Evolutionary conservation across 2,329 filamentous ascomycete species (phyloP).

Genomic region (Monilinia fructicola): DNA sequence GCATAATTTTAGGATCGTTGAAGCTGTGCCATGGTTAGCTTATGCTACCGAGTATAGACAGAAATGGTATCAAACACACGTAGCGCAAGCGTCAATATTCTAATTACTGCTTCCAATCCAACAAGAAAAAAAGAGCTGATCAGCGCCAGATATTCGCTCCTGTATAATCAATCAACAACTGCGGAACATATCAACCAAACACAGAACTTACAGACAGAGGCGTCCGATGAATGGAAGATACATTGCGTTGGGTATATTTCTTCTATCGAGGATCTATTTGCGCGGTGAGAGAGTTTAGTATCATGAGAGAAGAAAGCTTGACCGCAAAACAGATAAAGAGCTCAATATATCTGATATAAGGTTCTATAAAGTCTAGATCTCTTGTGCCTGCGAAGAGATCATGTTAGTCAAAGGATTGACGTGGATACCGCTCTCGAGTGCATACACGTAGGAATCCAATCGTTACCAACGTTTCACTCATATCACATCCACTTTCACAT

Average conservation of each 20-base stretch:
- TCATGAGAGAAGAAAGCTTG: neutral
- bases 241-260: conserved; percentile 31
- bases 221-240: conserved; percentile 46
- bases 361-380: conserved; percentile 8
- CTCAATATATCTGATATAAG: conserved; percentile 3
- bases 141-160: conserved; percentile 84
- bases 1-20: conserved; percentile 76
- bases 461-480: conserved; percentile 5
- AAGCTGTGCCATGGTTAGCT: conserved; percentile 51
- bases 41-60: neutral
- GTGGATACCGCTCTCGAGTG: conserved; percentile 17
- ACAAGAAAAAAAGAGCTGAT: conserved; percentile 81
- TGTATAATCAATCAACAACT: conserved; percentile 41
- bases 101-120: conserved; percentile 76
- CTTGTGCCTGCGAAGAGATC: neutral
- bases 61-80: conserved; percentile 55
- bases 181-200: neutral
- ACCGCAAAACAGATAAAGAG: conserved; percentile 16
- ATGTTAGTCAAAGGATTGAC: conserved; percentile 15
- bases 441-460: conserved; percentile 20
- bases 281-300: conserved; percentile 17
- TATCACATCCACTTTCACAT: conserved; percentile 24
- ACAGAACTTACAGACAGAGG: conserved; percentile 42
- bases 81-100: conserved; percentile 82
- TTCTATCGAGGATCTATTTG: conserved; percentile 16